Percentiles rank a stretch among this genome's conserved stretches.
phyloP scores from a whole-genome alignment of 495 filamentous ascomycete species.

The Podospora didyma region DNA sequence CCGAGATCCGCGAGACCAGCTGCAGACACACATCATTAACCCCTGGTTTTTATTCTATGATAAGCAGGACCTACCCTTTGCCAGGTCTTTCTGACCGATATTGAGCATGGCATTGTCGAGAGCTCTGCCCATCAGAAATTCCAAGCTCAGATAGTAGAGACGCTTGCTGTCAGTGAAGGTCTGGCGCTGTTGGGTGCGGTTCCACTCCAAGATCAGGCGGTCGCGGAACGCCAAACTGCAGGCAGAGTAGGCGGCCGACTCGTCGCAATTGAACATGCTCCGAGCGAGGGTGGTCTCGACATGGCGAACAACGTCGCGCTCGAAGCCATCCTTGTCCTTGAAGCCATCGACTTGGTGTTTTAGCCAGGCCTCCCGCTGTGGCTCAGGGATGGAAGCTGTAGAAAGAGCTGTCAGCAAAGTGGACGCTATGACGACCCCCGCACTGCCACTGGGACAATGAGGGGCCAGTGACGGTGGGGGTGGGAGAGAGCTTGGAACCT shows the following conservation, averaged over 20 bases:
- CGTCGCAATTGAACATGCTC: slow-evolving; percentile 97
- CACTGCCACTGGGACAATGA: slow-evolving; percentile 4
- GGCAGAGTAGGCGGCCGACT: slow-evolving; percentile 86
- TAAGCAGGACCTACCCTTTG: slow-evolving; percentile 54
- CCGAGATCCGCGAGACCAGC: slow-evolving; percentile 84
- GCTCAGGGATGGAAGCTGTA: slow-evolving; percentile 73
- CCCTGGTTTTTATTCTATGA: not conserved
- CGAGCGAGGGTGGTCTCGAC: slow-evolving; percentile 95
- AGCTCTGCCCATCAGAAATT: slow-evolving; percentile 95
- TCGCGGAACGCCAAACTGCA: slow-evolving; percentile 89
- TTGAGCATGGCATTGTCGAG: slow-evolving; percentile 99
- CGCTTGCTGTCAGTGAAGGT: slow-evolving; percentile 87
- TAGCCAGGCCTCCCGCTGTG: slow-evolving; percentile 82
- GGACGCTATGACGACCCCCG: slow-evolving; percentile 4
- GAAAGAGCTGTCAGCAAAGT: slow-evolving; percentile 16
- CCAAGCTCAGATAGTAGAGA: slow-evolving; percentile 92
- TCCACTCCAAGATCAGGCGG: slow-evolving; percentile 91
- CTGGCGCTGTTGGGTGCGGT: slow-evolving; percentile 93
- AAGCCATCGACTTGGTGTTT: slow-evolving; percentile 71
- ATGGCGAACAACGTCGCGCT: slow-evolving; percentile 84
- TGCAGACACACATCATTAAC: slow-evolving; percentile 23
- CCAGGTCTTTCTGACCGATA: slow-evolving; percentile 78
- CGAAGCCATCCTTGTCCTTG: slow-evolving; percentile 60
- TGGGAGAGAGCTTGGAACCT: not conserved
- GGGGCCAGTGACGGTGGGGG: slow-evolving; percentile 11